A percentile compares a stretch with the other conserved stretches of the same genome.
Conservation (phyloP, 352 stramenopile genomes). For the Pythium brassicae region DNA sequence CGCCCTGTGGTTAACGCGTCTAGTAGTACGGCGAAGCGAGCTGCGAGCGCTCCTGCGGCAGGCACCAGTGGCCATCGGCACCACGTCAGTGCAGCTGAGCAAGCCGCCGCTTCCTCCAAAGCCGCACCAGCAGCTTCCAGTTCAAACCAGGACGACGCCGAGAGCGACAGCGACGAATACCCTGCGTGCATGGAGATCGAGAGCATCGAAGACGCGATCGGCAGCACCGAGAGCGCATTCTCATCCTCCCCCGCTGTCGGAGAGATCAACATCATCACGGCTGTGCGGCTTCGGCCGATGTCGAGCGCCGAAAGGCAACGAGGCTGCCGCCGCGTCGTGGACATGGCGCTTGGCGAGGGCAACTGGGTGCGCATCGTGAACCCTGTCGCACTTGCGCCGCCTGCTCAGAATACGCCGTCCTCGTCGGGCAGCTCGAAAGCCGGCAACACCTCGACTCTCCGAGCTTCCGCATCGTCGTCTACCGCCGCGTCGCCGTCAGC, state of each 20-base stretch:
- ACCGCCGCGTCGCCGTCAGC: neutral
- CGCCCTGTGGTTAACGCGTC: neutral
- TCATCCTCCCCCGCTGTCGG: conserved; percentile 1
- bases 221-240: conserved; percentile 12
- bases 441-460: neutral
- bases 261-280: conserved; percentile 56
- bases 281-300: conserved; percentile 72
- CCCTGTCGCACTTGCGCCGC: conserved; percentile 30
- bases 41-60: neutral
- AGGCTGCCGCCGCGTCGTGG: conserved; percentile 50
- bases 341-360: conserved; percentile 39
- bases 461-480: neutral
- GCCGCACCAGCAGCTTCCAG: neutral
- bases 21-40: neutral
- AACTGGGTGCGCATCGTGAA: conserved; percentile 61
- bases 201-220: conserved; percentile 9
- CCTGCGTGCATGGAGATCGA: conserved; percentile 11
- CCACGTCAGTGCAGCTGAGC: neutral
- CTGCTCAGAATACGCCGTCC: conserved; percentile 3
- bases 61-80: neutral
- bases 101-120: neutral
- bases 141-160: conserved; percentile 6
- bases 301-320: conserved; percentile 51
- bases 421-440: neutral
- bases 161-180: conserved; percentile 9